A percentile compares a stretch with the other conserved stretches of the same genome.
Evolutionary conservation across 164 flowering plant genomes (phyloP).

Genomic region (Vitis labrusca): DNA sequence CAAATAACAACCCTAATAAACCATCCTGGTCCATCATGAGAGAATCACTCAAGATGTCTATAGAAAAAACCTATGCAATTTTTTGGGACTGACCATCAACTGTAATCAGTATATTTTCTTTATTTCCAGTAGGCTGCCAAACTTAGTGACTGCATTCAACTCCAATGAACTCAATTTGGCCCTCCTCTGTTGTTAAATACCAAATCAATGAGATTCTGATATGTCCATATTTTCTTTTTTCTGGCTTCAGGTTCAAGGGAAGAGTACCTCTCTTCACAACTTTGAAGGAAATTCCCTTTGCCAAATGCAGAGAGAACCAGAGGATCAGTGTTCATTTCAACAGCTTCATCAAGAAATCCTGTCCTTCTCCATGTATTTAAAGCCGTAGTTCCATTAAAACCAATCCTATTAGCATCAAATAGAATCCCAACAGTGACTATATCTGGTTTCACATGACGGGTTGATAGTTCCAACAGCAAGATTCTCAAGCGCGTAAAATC

Average conservation of each 20-base stretch:
- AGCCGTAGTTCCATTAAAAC: constrained; percentile 31
- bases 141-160: too few species aligned
- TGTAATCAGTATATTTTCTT: too few species aligned
- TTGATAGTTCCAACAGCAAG: constrained; percentile 29
- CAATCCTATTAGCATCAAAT: constrained; percentile 38
- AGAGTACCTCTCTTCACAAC: constrained; percentile 43
- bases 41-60: too few species aligned
- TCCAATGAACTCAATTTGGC: too few species aligned
- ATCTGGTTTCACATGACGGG: constrained; percentile 44
- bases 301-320: constrained; percentile 60
- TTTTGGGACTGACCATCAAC: too few species aligned
- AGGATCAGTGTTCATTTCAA: constrained; percentile 60
- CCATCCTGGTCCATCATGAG: too few species aligned
- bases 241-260: constrained; percentile 34
- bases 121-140: too few species aligned
- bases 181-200: constrained; percentile 21
- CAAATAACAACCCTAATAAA: too few species aligned
- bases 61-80: too few species aligned
- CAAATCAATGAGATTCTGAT: constrained; percentile 36
- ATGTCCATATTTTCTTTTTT: constrained; percentile 47
- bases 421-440: constrained; percentile 54
- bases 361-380: constrained; percentile 41
- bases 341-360: constrained; percentile 38
- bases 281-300: constrained; percentile 49
- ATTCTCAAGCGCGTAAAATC: constrained; percentile 38